Conservation (phyloP, 331 rosid genomes). For the Rhamnella rubrinervis region DNA sequence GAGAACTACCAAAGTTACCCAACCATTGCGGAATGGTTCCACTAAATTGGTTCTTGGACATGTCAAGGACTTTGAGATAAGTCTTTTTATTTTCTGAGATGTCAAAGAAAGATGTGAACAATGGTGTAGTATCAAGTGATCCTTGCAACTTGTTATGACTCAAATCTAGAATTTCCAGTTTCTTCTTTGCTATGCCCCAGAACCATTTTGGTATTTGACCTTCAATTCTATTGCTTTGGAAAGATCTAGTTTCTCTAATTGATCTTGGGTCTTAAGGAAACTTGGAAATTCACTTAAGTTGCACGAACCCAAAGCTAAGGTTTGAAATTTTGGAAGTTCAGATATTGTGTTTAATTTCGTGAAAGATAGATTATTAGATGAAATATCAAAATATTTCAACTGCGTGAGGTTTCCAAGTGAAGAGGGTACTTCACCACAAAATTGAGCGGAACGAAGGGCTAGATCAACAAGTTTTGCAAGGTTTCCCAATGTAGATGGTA, state of each 20-base stretch:
- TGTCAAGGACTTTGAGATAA: neutral
- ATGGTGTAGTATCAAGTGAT: neutral
- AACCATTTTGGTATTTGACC: conserved; percentile 28
- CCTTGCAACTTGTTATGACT: neutral
- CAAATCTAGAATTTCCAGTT: neutral
- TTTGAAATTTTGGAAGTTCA: neutral
- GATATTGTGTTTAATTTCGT: neutral
- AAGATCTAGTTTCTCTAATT: neutral
- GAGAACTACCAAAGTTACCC: neutral
- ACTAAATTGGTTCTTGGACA: conserved; percentile 3
- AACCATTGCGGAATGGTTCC: conserved; percentile 8
- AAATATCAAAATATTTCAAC: neutral
- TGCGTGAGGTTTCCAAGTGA: no score
- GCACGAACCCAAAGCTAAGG: neutral
- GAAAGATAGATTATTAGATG: conserved; percentile 3
- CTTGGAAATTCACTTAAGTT: conserved; percentile 16
- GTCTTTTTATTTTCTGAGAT: conserved; percentile 17
- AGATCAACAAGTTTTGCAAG: neutral
- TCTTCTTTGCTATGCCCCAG: neutral
- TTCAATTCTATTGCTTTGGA: conserved; percentile 18
- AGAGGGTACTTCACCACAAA: no score
- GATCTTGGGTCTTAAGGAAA: neutral
- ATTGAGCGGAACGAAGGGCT: no score
- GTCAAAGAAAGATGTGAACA: neutral
- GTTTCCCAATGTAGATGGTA: neutral